Base-by-base conservation (phyloP, 1,284 basidiomycete species). In the Pascua guehoae region DNA sequence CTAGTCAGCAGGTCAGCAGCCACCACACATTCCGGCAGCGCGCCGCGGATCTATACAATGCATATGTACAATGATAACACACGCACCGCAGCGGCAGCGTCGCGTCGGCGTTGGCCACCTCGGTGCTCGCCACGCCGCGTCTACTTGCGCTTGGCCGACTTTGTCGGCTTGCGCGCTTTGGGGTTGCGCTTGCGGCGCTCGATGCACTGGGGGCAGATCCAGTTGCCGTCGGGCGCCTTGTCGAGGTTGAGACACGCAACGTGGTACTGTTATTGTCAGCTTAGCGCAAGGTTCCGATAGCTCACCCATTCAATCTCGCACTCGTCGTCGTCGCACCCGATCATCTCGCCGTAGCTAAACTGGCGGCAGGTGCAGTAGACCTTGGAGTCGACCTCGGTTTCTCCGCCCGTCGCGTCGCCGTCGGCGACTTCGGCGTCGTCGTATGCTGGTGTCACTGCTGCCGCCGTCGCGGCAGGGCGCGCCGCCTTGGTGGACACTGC, bases 281-380 rank as follows among this genome's bases (percentile, higher is more conserved):
- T 10, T 4, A 17, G 24, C 17, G n/a, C 2, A 12, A 11, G 12
- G 36, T 39, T n/a, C 8, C 2, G 2, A 85, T 32, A 32, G 24
- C 89, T 73, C 69, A 95, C 92, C 95, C 95, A 98, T 87, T 98
- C 94, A 56, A 83, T 81, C 69, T 88, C 86, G 77, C 95, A 98
- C 47, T 84, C 83, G n/a, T 82, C 80, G 66, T 88, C 88, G 76
- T 98, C 95, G 74, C 95, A 98, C 4, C 86, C 95, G 68, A 98
- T 93, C 95, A 98, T 98, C 78, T 94, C 89, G 38, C 94, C 72
- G 54, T 68, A 72, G 47, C 89, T 91, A 55, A 87, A 82, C 24
- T 87, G 83, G 62, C 90, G 83, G 74, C 94, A 98, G 79, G 88
- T 85, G 76, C 94, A 98, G 76, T 98, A 98, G 17, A 83, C 82